Base-by-base conservation (phyloP, 2,329 filamentous ascomycete species). In the Aspergillus ochraceus region DNA sequence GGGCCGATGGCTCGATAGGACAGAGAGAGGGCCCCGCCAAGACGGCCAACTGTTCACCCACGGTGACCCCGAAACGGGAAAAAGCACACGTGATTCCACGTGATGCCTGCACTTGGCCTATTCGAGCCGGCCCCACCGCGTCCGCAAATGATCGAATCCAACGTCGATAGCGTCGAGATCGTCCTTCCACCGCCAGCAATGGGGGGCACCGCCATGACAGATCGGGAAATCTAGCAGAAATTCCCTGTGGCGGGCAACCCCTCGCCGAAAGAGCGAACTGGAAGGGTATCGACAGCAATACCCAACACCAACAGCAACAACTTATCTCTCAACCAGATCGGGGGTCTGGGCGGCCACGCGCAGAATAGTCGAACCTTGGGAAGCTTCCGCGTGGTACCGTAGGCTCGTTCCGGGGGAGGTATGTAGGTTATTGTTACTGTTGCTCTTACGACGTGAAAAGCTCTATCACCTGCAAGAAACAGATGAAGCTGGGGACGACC, bases 321-420 rank as follows among this genome's bases (percentile, higher is more conserved):
- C 39, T 29, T 29, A 52, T 32, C 49, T 11, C 46, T 42, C 36
- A 42, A 42, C 36, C 45, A 47, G 20, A 47, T 24, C 20, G 45
- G 45, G 20, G 19, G 52, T 42, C 36, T 17, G 50, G 19, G 53
- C 49, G 26, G 57, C 54, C 53, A 59, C 52, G 46, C 57, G 51
- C 54, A 50, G 58, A 61, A 49, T 50, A 36, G 49, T 26, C 19
- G 55, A 66, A 63, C 65, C 63, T 60, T 66, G 65, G 65, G 47
- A 63, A 52, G 24, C 57, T 64, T 57, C 65, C 65, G 65, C 53
- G 50, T 62, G 65, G 65, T 62, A 66, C 60, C 54, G 59, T 22
- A 57, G 56, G 54, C 49, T 54, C 39, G 56, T 55, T 57, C 64
- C 57, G 59, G 46, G 52, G 47, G 36, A 42, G 36, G 36, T 19